A percentile compares a stretch with the other conserved stretches of the same genome.
phyloP scores from a whole-genome alignment of 768 basidiomycete species.

The Tylopilus felleus region DNA sequence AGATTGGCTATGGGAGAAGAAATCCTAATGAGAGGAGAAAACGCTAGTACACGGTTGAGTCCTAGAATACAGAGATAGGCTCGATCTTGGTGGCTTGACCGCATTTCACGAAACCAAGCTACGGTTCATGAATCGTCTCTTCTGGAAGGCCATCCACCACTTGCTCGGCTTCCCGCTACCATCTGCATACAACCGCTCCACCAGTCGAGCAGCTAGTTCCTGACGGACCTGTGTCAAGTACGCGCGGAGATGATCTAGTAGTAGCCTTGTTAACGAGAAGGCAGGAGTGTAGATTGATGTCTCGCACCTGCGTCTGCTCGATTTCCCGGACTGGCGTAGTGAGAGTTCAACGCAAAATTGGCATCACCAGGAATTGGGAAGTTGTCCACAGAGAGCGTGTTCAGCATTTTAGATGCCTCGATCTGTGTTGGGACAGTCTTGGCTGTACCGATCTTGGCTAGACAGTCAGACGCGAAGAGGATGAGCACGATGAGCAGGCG shows the following conservation, averaged over 20 bases:
- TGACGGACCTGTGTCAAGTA: constrained; percentile 93
- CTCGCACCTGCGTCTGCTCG: constrained; percentile 76
- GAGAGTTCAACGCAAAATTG: constrained; percentile 87
- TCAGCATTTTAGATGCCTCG: constrained; percentile 84
- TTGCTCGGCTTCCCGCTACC: constrained; percentile 95
- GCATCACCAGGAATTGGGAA: constrained; percentile 96
- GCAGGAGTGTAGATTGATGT: not conserved
- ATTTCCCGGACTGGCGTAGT: constrained; percentile 79
- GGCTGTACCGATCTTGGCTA: constrained; percentile 78
- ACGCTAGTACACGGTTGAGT: constrained; percentile 26
- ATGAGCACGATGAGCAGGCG: constrained; percentile 95
- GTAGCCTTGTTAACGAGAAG: constrained; percentile 8
- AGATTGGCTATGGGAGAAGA: constrained; percentile 80
- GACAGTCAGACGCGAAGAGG: constrained; percentile 96
- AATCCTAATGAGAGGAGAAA: constrained; percentile 86
- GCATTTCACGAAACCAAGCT: constrained; percentile 62
- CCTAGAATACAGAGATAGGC: constrained; percentile 14
- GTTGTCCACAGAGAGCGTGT: constrained; percentile 89
- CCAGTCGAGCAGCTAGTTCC: constrained; percentile 82
- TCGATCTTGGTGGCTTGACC: not conserved
- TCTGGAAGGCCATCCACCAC: constrained; percentile 99
- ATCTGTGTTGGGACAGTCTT: constrained; percentile 69
- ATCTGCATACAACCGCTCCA: constrained; percentile 88
- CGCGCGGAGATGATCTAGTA: constrained; percentile 82
- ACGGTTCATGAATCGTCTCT: constrained; percentile 93